Evolutionary conservation across 305 asterid species (phyloP).

Genomic region (Fraxinus ornus): DNA sequence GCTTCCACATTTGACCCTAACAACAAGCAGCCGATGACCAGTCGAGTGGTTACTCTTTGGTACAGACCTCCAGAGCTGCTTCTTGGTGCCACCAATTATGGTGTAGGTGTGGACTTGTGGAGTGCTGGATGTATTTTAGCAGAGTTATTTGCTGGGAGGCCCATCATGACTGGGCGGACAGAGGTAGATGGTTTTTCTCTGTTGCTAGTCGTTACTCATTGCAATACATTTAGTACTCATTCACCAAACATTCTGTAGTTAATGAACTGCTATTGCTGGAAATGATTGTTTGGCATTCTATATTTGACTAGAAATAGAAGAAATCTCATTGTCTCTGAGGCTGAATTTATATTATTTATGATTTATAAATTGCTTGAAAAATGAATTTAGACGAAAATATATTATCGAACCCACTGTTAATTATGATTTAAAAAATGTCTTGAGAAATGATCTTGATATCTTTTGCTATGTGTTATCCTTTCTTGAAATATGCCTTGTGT

Average conservation of each 20-base stretch:
- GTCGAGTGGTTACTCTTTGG: constrained; percentile 92
- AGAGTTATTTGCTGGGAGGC: constrained; percentile 84
- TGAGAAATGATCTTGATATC: background rate
- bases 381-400: background rate
- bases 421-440: background rate
- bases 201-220: background rate
- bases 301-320: background rate
- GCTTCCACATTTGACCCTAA: constrained; percentile 79
- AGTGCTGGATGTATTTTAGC: constrained; percentile 94
- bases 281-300: constrained; percentile 1
- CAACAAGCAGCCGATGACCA: constrained; percentile 82
- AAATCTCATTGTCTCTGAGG: background rate
- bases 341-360: background rate
- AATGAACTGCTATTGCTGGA: background rate
- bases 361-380: background rate
- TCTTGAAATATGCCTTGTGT: background rate
- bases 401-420: background rate
- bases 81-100: constrained; percentile 84
- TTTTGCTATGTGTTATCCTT: background rate
- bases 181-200: constrained; percentile 48
- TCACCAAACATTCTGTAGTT: constrained; percentile 1
- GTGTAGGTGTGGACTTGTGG: constrained; percentile 91
- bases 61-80: constrained; percentile 94
- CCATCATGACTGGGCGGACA: constrained; percentile 90
- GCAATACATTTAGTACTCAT: background rate